A percentile compares a stretch with the other conserved stretches of the same genome.
phyloP scores from a whole-genome alignment of 2,329 filamentous ascomycete species.

The Parasarocladium wereldwijsianum region DNA sequence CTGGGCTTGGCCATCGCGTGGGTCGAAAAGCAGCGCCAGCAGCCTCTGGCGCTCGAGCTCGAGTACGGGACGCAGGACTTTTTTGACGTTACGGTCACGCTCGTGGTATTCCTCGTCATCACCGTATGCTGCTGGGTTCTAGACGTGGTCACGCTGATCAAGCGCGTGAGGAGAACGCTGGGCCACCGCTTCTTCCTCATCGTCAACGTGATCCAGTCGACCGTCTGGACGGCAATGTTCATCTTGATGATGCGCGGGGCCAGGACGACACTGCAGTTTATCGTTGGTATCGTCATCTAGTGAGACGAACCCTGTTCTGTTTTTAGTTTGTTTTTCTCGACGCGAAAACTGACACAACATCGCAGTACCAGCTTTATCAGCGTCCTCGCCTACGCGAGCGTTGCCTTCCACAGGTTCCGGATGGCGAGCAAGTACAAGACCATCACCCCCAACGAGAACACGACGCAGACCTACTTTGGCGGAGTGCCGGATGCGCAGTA shows the following conservation, averaged over 20 bases:
- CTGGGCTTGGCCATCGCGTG: neutral
- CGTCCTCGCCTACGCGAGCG: neutral
- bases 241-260: neutral
- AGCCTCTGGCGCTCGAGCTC: neutral
- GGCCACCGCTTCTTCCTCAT: neutral
- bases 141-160: conserved; percentile 1
- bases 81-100: neutral
- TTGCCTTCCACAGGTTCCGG: neutral
- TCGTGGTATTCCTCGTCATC: neutral
- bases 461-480: no score
- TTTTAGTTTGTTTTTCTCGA: neutral
- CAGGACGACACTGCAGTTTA: neutral
- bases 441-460: no score
- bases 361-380: neutral
- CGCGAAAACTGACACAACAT: neutral
- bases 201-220: neutral
- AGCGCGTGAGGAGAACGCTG: neutral
- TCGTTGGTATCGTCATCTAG: neutral
- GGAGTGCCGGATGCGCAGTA: no score
- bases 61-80: neutral
- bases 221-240: neutral
- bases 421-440: neutral
- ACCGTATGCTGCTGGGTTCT: neutral
- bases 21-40: neutral
- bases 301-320: no score